phyloP scores from a whole-genome alignment of 2,329 filamentous ascomycete genomes.

The Microsporum ferrugineum region DNA sequence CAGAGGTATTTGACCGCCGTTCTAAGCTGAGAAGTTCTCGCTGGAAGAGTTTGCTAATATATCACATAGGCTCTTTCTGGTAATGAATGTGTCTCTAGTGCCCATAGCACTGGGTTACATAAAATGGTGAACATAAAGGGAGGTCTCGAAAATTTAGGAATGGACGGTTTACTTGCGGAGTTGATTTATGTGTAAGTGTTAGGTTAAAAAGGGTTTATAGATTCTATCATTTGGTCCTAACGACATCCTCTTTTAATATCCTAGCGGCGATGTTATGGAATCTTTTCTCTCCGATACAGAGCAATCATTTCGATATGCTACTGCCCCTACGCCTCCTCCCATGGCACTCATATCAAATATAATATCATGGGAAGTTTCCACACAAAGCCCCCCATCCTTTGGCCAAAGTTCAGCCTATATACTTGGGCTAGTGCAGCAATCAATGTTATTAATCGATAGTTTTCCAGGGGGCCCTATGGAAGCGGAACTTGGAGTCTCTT shows the following conservation, averaged over 20 bases:
- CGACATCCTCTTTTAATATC: not conserved
- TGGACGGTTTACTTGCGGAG: slow-evolving; percentile 7
- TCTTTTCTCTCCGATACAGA: not conserved
- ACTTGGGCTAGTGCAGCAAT: not conserved
- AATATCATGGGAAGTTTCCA: not conserved
- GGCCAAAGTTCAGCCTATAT: not conserved
- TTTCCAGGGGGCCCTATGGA: not conserved
- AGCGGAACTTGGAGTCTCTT: not conserved
- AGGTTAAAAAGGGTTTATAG: not conserved
- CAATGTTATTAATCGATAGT: not conserved
- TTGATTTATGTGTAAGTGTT: slow-evolving; percentile 8
- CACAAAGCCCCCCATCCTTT: not conserved
- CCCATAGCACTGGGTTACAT: slow-evolving; percentile 4
- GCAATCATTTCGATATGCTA: not conserved
- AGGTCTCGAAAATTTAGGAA: slow-evolving; percentile 6
- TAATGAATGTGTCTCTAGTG: not conserved
- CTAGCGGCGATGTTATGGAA: not conserved
- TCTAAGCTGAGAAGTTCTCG: not conserved
- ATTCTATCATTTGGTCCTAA: not conserved
- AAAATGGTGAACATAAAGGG: slow-evolving; percentile 7
- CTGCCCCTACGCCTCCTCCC: not conserved
- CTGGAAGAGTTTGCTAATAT: not conserved
- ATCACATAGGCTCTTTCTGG: not conserved
- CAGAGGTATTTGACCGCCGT: slow-evolving; percentile 3
- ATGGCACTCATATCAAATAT: not conserved